Percentiles rank a stretch among this genome's conserved stretches.
Evolutionary conservation across 768 basidiomycete species (phyloP).

Genomic region (Filobasidium floriforme): DNA sequence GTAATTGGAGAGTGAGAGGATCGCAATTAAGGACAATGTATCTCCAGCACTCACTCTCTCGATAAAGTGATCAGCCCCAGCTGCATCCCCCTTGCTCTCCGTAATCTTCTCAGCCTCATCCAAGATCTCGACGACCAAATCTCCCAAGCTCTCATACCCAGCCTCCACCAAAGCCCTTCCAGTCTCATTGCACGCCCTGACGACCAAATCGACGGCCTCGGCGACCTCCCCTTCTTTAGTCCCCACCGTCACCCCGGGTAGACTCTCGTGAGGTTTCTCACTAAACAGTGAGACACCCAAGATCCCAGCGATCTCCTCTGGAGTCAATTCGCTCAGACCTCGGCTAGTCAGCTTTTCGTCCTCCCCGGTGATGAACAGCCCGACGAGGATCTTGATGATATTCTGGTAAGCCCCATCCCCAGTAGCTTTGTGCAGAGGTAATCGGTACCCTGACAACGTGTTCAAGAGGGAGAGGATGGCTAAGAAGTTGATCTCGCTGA

Average conservation of each 20-base stretch:
- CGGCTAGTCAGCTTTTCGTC: constrained; percentile 59
- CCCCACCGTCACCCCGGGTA: constrained; percentile 66
- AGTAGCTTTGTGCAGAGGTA: constrained; percentile 61
- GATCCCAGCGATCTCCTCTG: constrained; percentile 61
- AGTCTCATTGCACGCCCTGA: constrained; percentile 61
- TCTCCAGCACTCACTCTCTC: constrained; percentile 56
- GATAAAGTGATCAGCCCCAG: constrained; percentile 56
- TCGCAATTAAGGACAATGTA: too few relatives aligned
- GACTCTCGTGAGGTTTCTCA: constrained; percentile 61
- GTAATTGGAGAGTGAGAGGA: too few relatives aligned
- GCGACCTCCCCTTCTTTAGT: constrained; percentile 67
- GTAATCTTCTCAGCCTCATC: constrained; percentile 50
- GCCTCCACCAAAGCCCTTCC: constrained; percentile 56
- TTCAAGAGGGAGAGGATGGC: constrained; percentile 70
- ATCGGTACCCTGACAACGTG: constrained; percentile 73
- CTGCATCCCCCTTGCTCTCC: constrained; percentile 40
- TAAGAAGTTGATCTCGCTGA: constrained; percentile 74
- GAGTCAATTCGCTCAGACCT: constrained; percentile 56
- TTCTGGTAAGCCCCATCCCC: constrained; percentile 77
- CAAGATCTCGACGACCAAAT: constrained; percentile 64
- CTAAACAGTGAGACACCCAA: constrained; percentile 63
- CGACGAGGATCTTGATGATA: constrained; percentile 65
- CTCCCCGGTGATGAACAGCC: constrained; percentile 57
- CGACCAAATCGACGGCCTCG: constrained; percentile 64
- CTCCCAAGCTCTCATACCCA: constrained; percentile 65